Base-by-base conservation (phyloP, 1,284 basidiomycete genomes). In the Chondrostereum purpureum region DNA sequence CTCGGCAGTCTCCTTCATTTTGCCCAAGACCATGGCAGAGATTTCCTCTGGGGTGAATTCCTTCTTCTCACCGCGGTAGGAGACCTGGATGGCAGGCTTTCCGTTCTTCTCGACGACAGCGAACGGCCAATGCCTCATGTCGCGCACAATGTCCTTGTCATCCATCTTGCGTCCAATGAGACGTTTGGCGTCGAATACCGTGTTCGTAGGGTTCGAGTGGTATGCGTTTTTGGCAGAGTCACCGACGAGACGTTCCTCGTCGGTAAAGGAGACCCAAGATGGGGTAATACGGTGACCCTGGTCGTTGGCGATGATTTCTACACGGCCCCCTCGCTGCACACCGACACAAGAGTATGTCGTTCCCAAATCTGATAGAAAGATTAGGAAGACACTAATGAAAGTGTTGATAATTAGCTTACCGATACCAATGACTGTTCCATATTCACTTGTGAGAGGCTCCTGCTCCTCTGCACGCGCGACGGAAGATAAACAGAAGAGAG, bases 1-100 rank as follows among this genome's bases (percentile, higher is more conserved):
- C 77, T 98, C 95, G 52, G 95, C 95, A 38, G 92, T 98, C 75
- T 98, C 95, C 82, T 98, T 98, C 94, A 99, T 98, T 79, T 98
- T 98, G 51, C 67, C 75, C 50, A 98, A 72, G 58, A 99, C 80
- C 95, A 98, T 99, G 48, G 94, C 91, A 46, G 83, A 89, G 56
- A 93, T 80, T 69, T 93, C 91, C 66, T 94, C 90, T 1, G 91
- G 86, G 2, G 83, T 80, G 61, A 94, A 95, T 53, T 86, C 78
- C 68, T 91, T 90, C 38, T 74, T 67, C 64, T 94, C 89, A 54
- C 85, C 82, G 69, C 86, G 87, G 83, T 93, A 86, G 56, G 85
- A 70, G 59, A 99, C 87, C 57, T 80, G 70, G 60, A 99, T 87
- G 51, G 77, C 70, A 43, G 95, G 94, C 70, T 96, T 97, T 58